Conservation (phyloP, 106 monocot genomes). For the Chionographis japonica region DNA sequence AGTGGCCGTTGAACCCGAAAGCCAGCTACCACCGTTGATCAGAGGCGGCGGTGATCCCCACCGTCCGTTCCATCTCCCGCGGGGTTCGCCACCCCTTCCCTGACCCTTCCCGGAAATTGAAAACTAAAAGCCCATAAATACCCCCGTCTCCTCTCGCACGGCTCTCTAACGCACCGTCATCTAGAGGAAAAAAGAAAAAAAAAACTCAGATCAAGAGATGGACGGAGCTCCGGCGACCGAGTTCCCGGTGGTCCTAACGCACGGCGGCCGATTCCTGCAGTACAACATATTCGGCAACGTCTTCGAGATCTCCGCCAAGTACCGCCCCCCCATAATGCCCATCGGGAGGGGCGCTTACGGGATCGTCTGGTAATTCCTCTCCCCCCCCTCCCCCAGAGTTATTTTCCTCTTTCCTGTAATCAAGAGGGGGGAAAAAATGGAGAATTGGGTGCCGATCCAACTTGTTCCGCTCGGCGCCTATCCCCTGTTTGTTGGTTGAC, state of each 20-base stretch:
- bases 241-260: slow-evolving; percentile 44
- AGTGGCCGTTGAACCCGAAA: slow-evolving; percentile 13
- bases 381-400: too few relatives aligned
- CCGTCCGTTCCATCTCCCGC: neutral
- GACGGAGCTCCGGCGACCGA: slow-evolving; percentile 44
- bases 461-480: too few relatives aligned
- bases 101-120: neutral
- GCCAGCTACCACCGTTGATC: neutral
- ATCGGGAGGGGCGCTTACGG: slow-evolving; percentile 95
- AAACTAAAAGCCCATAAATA: too few relatives aligned
- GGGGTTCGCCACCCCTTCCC: neutral
- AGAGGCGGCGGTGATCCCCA: neutral
- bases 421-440: too few relatives aligned
- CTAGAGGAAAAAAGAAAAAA: neutral
- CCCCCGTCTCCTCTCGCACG: neutral
- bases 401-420: neutral
- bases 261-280: slow-evolving; percentile 67
- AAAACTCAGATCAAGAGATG: slow-evolving; percentile 15
- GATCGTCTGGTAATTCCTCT: slow-evolving; percentile 73
- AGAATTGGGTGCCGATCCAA: too few relatives aligned
- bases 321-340: slow-evolving; percentile 93
- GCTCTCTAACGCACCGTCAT: neutral
- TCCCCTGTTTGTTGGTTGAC: too few relatives aligned
- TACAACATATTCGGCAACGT: slow-evolving; percentile 80
- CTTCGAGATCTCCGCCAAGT: slow-evolving; percentile 86